Base-by-base conservation (phyloP, 2,329 filamentous ascomycete genomes). In the Colletotrichum zoysiae region DNA sequence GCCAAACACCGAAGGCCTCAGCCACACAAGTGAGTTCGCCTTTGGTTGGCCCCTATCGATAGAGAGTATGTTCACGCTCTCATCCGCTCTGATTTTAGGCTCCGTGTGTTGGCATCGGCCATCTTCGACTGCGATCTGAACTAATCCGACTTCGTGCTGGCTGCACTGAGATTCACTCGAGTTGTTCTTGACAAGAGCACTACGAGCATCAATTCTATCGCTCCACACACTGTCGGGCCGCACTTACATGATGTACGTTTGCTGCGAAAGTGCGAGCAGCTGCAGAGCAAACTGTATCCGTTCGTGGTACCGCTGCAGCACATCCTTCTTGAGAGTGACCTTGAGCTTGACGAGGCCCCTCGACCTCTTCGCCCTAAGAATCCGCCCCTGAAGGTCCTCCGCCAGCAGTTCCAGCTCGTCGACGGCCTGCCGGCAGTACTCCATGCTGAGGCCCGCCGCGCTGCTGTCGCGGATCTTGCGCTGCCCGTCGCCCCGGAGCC, bases 291-390 rank as follows among this genome's bases (percentile, higher is more conserved):
- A 57, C 18, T 58, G 26, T 4, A 71, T 35, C 38, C 50, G 63
- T 18, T 71, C 33, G 18, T 68, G 46, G 18, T 64, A 58, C 2
- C 42, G 12, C 14, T 18, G 65, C 0, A 71, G 38, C 1, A 38
- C 6, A 5, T 72, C 70, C 20, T 51, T 68, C 60, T 65, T 69
- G 23, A 69, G 42, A 0, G 65, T 46, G 1, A 72, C 66, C 38
- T 55, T 60, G 12, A 73, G 44, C 48, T 66, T 70, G 11, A 61
- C 53, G 5, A 70, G 40, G 7, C 35, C 55, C 35, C 53, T 44
- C 14, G 57, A 23, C n/a, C 26, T 44, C 14, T 40, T 72, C 12
- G 70, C 60, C 20, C n/a, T 53, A 0, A 18, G 16, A 2, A 72
- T 65, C 20, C n/a, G 56, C n/a, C 14, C 2, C 6, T 65, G 55